These are phyloP conservation scores for Fusarium chaquense DNA, from an alignment of 2,329 filamentous ascomycete species.

Conservation along the genomic window DNA sequence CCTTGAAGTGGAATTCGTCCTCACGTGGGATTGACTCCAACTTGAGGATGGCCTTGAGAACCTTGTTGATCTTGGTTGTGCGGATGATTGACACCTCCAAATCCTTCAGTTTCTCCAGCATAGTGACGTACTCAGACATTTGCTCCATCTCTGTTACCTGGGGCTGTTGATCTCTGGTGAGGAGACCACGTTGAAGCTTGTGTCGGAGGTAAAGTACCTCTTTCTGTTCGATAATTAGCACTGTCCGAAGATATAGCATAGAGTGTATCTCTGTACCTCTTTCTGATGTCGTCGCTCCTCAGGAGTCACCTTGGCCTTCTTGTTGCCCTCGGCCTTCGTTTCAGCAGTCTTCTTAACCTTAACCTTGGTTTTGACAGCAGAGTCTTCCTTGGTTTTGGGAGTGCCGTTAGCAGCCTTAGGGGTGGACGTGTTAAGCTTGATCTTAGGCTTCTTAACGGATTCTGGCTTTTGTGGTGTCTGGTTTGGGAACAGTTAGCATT, in stretches of 20 bases:
- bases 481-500: slow-evolving; percentile 26
- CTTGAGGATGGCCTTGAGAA: slow-evolving; percentile 94
- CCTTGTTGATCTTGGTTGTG: slow-evolving; percentile 97
- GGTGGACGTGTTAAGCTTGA: slow-evolving; percentile 69
- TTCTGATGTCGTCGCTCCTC: slow-evolving; percentile 71
- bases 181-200: slow-evolving; percentile 92
- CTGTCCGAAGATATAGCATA: not conserved
- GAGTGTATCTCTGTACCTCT: slow-evolving; percentile 60
- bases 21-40: slow-evolving; percentile 87
- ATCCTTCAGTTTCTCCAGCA: slow-evolving; percentile 83
- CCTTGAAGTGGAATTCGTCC: slow-evolving; percentile 89
- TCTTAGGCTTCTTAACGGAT: slow-evolving; percentile 76
- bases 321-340: slow-evolving; percentile 65
- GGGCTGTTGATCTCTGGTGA: slow-evolving; percentile 86
- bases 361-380: slow-evolving; percentile 64
- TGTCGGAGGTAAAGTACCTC: slow-evolving; percentile 94
- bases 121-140: slow-evolving; percentile 81
- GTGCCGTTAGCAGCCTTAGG: slow-evolving; percentile 36
- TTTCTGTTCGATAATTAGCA: slow-evolving; percentile 63
- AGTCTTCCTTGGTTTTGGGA: slow-evolving; percentile 67
- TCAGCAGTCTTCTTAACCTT: slow-evolving; percentile 70
- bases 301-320: slow-evolving; percentile 68
- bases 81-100: slow-evolving; percentile 91
- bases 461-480: slow-evolving; percentile 70
- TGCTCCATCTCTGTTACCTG: slow-evolving; percentile 84